A percentile compares a stretch with the other conserved stretches of the same genome.
Conservation (phyloP, 2,329 filamentous ascomycete species). For the Myriosclerotinia curreyana region DNA sequence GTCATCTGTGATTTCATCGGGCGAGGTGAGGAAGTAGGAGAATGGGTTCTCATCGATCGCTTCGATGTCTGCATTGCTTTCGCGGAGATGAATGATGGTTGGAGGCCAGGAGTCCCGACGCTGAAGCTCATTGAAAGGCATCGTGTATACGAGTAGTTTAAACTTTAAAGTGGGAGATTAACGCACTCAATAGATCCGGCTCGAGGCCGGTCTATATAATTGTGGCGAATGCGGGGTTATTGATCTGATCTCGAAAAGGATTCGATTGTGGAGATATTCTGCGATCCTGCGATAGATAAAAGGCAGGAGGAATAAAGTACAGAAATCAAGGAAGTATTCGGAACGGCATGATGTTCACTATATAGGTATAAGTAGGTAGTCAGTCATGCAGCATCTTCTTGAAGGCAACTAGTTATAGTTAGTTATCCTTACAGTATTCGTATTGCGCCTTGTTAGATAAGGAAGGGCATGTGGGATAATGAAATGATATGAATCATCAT, state of each 20-base stretch:
- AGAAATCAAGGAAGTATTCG: conserved; percentile 25
- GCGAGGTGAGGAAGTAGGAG: conserved; percentile 38
- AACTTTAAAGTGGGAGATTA: not conserved
- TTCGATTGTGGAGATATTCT: conserved; percentile 8
- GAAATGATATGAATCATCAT: conserved; percentile 32
- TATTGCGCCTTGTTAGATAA: conserved; percentile 32
- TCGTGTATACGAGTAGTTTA: too few relatives aligned
- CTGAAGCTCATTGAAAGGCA: conserved; percentile 29
- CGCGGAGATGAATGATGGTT: conserved; percentile 35
- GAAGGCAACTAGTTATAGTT: conserved; percentile 28
- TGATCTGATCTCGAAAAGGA: conserved; percentile 13
- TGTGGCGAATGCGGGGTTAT: conserved; percentile 16
- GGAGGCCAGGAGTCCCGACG: conserved; percentile 40
- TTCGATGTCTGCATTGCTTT: conserved; percentile 27
- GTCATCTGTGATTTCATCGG: conserved; percentile 35
- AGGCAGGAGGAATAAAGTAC: conserved; percentile 21
- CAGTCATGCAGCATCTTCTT: conserved; percentile 33
- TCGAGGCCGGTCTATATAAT: conserved; percentile 38
- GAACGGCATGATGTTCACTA: conserved; percentile 24
- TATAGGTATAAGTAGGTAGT: too few relatives aligned
- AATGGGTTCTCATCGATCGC: conserved; percentile 39
- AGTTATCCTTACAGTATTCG: too few relatives aligned
- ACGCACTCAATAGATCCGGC: conserved; percentile 30
- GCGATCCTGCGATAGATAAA: conserved; percentile 7
- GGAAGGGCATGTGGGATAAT: conserved; percentile 28